Percentiles rank a stretch among this genome's conserved stretches.
phyloP scores from a whole-genome alignment of 2,329 filamentous ascomycete genomes.

The Trichoderma sp. region DNA sequence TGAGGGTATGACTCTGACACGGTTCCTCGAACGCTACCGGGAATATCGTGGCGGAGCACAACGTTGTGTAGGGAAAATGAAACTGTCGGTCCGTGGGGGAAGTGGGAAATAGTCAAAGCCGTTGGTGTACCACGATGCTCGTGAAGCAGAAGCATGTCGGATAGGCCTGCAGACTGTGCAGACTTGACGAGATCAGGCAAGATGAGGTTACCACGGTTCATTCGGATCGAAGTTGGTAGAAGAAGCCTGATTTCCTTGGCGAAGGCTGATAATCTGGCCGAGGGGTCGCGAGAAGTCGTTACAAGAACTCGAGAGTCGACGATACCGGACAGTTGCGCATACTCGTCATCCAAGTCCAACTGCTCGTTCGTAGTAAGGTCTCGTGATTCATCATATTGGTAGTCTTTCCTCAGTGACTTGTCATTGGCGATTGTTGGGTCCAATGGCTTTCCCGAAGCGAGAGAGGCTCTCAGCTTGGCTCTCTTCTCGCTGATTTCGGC shows the following conservation, averaged over 20 bases:
- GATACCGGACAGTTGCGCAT: slow-evolving; percentile 85
- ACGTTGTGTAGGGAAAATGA: slow-evolving; percentile 93
- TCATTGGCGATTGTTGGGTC: slow-evolving; percentile 84
- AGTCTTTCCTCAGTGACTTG: slow-evolving; percentile 79
- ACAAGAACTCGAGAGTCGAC: slow-evolving; percentile 87
- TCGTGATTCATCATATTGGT: slow-evolving; percentile 87
- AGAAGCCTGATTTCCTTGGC: slow-evolving; percentile 87
- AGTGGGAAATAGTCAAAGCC: slow-evolving; percentile 81
- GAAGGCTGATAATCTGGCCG: slow-evolving; percentile 81
- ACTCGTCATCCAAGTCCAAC: slow-evolving; percentile 83
- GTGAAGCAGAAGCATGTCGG: slow-evolving; percentile 83
- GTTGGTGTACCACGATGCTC: slow-evolving; percentile 93
- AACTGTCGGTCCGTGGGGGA: slow-evolving; percentile 78
- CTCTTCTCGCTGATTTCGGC: slow-evolving; percentile 92
- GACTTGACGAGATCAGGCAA: slow-evolving; percentile 82
- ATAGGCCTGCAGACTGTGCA: slow-evolving; percentile 76
- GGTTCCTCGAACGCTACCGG: slow-evolving; percentile 81
- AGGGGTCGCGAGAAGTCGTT: slow-evolving; percentile 87
- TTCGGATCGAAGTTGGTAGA: slow-evolving; percentile 78
- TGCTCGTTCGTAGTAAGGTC: slow-evolving; percentile 68
- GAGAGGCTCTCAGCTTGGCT: slow-evolving; percentile 79
- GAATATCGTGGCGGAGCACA: slow-evolving; percentile 88
- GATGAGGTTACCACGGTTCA: slow-evolving; percentile 91
- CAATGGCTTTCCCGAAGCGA: slow-evolving; percentile 86
- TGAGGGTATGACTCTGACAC: slow-evolving; percentile 93